These are phyloP conservation scores for Lichtheimia ornata DNA, from an alignment of 371 early-diverging fungal genomes.

Conservation along the genomic window DNA sequence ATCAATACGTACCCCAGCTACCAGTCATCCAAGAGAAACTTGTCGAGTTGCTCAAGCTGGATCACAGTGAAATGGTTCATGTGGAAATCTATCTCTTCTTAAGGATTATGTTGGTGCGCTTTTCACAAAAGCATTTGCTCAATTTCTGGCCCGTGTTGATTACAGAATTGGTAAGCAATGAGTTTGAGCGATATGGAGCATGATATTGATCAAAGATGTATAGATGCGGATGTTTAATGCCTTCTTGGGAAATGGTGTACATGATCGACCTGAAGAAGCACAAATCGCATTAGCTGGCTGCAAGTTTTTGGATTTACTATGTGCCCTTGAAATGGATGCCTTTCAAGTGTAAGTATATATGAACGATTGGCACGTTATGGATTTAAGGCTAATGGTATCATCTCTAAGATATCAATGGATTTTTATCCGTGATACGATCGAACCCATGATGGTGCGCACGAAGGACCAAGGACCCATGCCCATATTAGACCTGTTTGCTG, in stretches of 20 bases:
- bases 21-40: constrained; percentile 88
- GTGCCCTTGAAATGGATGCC: constrained; percentile 76
- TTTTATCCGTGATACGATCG: constrained; percentile 84
- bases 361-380: not conserved
- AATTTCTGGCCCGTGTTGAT: constrained; percentile 91
- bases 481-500: constrained; percentile 57
- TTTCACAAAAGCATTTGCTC: constrained; percentile 78
- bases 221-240: constrained; percentile 59
- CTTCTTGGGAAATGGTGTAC: constrained; percentile 50
- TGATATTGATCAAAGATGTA: not conserved
- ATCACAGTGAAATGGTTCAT: constrained; percentile 68
- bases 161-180: constrained; percentile 76
- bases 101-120: constrained; percentile 77
- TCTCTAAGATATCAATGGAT: constrained; percentile 84
- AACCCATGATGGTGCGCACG: constrained; percentile 49
- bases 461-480: constrained; percentile 51
- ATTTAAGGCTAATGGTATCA: not conserved
- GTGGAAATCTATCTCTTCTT: constrained; percentile 85
- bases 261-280: constrained; percentile 68
- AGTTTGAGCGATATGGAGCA: not conserved
- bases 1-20: constrained; percentile 81
- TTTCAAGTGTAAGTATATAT: constrained; percentile 74
- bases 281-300: constrained; percentile 80
- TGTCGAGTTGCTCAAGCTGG: constrained; percentile 81
- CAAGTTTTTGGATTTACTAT: constrained; percentile 85